Evolutionary conservation across 1,284 basidiomycete species (phyloP), one percentile per base, ranked within the genome.

Genomic region (Xanthoconium separans): DNA sequence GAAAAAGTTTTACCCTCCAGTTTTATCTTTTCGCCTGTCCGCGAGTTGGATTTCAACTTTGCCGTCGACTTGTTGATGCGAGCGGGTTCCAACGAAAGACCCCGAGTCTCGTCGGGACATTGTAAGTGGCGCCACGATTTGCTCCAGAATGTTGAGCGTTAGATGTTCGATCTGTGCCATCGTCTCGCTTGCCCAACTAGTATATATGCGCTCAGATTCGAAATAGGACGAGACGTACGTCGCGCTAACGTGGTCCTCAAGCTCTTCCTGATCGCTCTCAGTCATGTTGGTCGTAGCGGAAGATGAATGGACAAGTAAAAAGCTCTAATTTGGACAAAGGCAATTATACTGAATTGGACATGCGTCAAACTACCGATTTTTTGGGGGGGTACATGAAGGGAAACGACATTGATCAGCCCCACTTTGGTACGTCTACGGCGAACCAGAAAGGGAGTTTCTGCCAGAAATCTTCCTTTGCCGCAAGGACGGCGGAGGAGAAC

Each of bases 401-500:
- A 59, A 40, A 39, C 44, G 29, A 51, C 37, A 12, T 18, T 13
- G 55, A 44, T 75, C 62, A 78, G 18, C 72, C 75, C 83, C 83
- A 84, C 51, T 70, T 70, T 44, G 73, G 61, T 33, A 82, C 69
- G 49, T 83, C 77, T 57, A 87, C 64, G 12, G 79, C 80, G 63
- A 89, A 89, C 85, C 85, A 89, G 45, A 66, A 59, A 3, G 87
- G 86, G 18, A 89, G 64, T 54, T 75, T 77, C 46, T 73, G 70
- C 86, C 86, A 89, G 59, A 87, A 78, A 37, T 83, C 81, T 58
- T 81, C 78, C 52, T 86, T 73, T 31, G 82, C 78, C 40, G 70
- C 69, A 57, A 83, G 78, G 36, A 87, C 83, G 5, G 79, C 74
- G 20, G 72, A 66, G 13, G 76, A 75, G 69, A 86, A 86, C 52